A percentile compares a stretch with the other conserved stretches of the same genome.
phyloP scores from a whole-genome alignment of 2,329 filamentous ascomycete species.

The Penicillium janthinellum region DNA sequence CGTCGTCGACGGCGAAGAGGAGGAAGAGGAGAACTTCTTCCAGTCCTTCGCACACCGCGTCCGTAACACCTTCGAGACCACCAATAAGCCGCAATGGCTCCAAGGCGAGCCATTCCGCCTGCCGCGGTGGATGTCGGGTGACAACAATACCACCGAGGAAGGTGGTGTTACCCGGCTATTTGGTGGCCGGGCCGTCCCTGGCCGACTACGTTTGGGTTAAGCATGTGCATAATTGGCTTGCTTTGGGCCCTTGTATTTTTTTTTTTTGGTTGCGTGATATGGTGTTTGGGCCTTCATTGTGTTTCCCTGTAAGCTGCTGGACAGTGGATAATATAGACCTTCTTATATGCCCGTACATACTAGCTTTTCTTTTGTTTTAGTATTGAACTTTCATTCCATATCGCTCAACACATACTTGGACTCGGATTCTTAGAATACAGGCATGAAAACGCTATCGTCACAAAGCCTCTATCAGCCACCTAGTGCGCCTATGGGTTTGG shows the following conservation, averaged over 20 bases:
- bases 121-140: conserved; percentile 77
- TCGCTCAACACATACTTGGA: neutral
- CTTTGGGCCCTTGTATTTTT: conserved; percentile 10
- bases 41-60: conserved; percentile 80
- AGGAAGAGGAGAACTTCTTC: conserved; percentile 80
- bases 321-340: conserved; percentile 24
- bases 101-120: conserved; percentile 72
- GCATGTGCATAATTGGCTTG: neutral
- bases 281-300: conserved; percentile 11
- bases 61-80: conserved; percentile 86
- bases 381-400: neutral
- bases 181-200: conserved; percentile 43
- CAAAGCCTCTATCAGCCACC: too few relatives aligned
- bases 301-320: conserved; percentile 20
- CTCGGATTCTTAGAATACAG: too few relatives aligned
- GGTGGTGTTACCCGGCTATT: conserved; percentile 43
- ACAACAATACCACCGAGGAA: conserved; percentile 42
- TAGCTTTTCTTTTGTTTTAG: conserved; percentile 6
- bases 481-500: too few relatives aligned
- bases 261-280: conserved; percentile 14
- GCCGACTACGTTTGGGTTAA: conserved; percentile 43
- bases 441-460: too few relatives aligned
- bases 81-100: conserved; percentile 81
- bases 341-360: conserved; percentile 19
- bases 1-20: conserved; percentile 60